Conservation (phyloP, 2,329 filamentous ascomycete genomes). For the Aspergillus sp. region DNA sequence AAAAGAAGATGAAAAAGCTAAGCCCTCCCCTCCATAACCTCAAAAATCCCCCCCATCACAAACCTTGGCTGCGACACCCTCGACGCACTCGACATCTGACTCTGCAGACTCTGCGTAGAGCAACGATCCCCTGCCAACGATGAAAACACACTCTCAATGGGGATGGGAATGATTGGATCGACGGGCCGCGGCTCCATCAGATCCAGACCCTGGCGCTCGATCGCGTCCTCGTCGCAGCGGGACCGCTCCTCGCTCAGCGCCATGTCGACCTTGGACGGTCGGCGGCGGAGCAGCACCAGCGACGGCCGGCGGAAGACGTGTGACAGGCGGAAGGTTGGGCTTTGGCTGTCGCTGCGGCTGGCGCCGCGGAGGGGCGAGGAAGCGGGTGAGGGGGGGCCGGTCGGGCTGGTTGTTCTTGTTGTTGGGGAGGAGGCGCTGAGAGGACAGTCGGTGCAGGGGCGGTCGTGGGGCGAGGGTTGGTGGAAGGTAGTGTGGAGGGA, state of each 20-base stretch:
- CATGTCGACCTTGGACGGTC: conserved; percentile 44
- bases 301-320: conserved; percentile 29
- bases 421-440: conserved; percentile 25
- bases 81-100: conserved; percentile 1
- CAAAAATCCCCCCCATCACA: conserved; percentile 48
- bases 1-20: conserved; percentile 14
- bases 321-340: conserved; percentile 27
- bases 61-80: conserved; percentile 30
- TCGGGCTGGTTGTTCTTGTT: conserved; percentile 27
- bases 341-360: conserved; percentile 26
- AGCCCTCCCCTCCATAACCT: conserved; percentile 44
- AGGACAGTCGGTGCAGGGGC: conserved; percentile 16
- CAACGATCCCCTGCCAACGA: conserved; percentile 7
- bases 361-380: conserved; percentile 18
- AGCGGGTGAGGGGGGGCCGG: conserved; percentile 29
- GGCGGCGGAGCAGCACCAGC: conserved; percentile 35
- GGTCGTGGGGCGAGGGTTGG: conserved; percentile 15
- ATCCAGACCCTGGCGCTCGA: conserved; percentile 40
- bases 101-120: conserved; percentile 4
- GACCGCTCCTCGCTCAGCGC: conserved; percentile 42
- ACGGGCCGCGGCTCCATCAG: conserved; percentile 46
- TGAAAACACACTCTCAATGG: conserved; percentile 21
- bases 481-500: conserved; percentile 31
- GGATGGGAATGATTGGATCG: conserved; percentile 26
- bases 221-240: conserved; percentile 35